Evolutionary conservation across 108 stramenopile genomes (phyloP), one percentile per base, ranked within the genome.

Genomic region (Chaetoceros muelleri): DNA sequence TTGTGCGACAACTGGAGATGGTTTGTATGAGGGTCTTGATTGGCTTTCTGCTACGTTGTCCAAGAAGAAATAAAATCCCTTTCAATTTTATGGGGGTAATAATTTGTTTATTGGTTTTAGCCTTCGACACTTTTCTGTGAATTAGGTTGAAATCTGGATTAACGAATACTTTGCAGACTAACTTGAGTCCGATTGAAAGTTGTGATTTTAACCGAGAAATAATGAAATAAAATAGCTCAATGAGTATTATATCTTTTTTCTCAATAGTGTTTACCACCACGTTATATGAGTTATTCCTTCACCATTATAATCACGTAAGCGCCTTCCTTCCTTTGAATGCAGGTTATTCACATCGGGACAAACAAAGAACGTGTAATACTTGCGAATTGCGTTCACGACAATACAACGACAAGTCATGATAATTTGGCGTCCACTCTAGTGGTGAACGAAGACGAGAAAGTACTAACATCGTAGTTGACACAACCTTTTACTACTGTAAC

Each of bases 1-100:
- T 78, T 95, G 96, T 66, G 97, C 97, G 23, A 95, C 95, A 24
- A 94, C 88, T 13, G 90, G 90, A 29, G 84, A 85, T 30, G 90
- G 90, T n/a, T 73, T 92, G 24, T 92, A 87, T 46, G 90, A 92
- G 58, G 90, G 90, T 30, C 61, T 92, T 20, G 86, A 87, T 55
- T 92, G 95, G 95, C 79, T 96, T 53, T 92, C 92, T 27, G 88
- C 87, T 34, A 89, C 95, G 48, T 84, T 96, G 58, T 74, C 74
- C 30, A 92, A 94, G 80, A 81, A 79, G 71, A 84, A 85, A 79
- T 73, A 78, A 61, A n/a, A n/a, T 56, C n/a, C 24, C 25, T 30
- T 46, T 27, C 10, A 50, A 8, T 8, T 5, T 50, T 8, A 13
- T 40, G 13, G 34, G 5, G 13, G 34, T 40, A 40, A 40, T n/a